These are phyloP conservation scores for Triadica sebifera DNA, from an alignment of 345 rosid genomes.

Conservation along the genomic window DNA sequence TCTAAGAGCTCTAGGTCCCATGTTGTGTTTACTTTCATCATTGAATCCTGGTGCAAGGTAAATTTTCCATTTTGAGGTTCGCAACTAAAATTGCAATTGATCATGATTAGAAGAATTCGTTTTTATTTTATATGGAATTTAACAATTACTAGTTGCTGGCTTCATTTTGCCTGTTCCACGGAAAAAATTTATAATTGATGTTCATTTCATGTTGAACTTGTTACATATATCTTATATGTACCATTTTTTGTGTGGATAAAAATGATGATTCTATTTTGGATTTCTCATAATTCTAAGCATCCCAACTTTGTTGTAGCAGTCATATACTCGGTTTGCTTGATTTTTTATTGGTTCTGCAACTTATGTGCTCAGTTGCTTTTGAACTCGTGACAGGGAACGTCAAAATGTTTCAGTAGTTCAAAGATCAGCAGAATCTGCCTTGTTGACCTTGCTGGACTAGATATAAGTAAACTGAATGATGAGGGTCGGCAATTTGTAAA, in stretches of 20 bases:
- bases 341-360: background rate
- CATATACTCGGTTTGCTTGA: background rate
- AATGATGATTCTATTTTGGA: background rate
- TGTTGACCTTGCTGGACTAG: slow-evolving; percentile 91
- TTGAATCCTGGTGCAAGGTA: slow-evolving; percentile 91
- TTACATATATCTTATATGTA: no score
- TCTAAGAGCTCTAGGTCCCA: slow-evolving; percentile 98
- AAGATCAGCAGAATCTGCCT: slow-evolving; percentile 85
- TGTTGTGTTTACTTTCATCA: slow-evolving; percentile 58
- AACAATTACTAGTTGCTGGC: background rate
- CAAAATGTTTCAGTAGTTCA: slow-evolving; percentile 83
- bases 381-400: slow-evolving; percentile 51
- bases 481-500: slow-evolving; percentile 50
- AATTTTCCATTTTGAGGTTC: slow-evolving; percentile 1
- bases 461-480: slow-evolving; percentile 61
- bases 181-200: background rate
- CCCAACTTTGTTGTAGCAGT: background rate
- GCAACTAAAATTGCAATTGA: background rate
- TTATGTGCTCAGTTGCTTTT: background rate
- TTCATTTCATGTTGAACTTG: background rate
- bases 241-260: background rate
- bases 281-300: background rate
- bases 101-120: background rate
- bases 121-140: background rate
- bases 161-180: background rate